phyloP scores from a whole-genome alignment of 1,284 basidiomycete species.

The Taiwanofungus camphoratus region DNA sequence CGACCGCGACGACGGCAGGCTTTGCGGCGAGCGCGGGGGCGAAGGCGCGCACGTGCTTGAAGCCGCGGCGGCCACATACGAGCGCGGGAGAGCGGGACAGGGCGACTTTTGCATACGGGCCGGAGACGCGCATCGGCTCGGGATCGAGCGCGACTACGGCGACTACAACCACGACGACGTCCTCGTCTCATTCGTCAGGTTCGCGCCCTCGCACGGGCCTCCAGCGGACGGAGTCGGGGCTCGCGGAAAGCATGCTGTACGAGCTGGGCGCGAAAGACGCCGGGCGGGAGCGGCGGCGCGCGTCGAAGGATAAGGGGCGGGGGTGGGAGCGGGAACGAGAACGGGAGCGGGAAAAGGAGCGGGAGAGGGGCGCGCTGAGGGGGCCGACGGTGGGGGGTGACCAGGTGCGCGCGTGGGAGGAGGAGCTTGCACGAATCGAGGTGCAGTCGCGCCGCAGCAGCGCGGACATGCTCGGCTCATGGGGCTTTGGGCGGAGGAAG shows the following conservation, averaged over 20 bases:
- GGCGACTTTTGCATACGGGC: slow-evolving; percentile 29
- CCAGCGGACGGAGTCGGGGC: slow-evolving; percentile 15
- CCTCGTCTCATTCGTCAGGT: no score
- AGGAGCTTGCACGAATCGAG: slow-evolving; percentile 69
- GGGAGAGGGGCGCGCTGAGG: slow-evolving; percentile 12
- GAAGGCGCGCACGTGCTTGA: slow-evolving; percentile 23
- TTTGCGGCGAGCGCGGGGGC: slow-evolving; percentile 12
- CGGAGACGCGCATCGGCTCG: slow-evolving; percentile 23
- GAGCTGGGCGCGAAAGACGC: slow-evolving; percentile 15
- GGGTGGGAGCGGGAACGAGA: slow-evolving; percentile 15
- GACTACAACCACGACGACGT: background rate
- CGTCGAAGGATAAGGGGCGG: no score
- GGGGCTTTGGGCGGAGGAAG: slow-evolving; percentile 33
- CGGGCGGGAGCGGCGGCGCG: no score
- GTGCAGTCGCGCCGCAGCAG: slow-evolving; percentile 54
- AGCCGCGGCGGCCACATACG: slow-evolving; percentile 54
- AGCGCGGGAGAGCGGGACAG: slow-evolving; percentile 61
- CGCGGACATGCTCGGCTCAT: slow-evolving; percentile 50
- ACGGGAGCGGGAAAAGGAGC: slow-evolving; percentile 11
- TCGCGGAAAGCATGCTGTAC: slow-evolving; percentile 16
- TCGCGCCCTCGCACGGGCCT: slow-evolving; percentile 9
- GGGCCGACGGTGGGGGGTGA: slow-evolving; percentile 16
- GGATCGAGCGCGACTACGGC: slow-evolving; percentile 1
- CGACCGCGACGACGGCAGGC: slow-evolving; percentile 4
- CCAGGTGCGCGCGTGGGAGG: slow-evolving; percentile 67